Conservation (phyloP, 2,329 filamentous ascomycete genomes). For the Fusarium sp. region DNA sequence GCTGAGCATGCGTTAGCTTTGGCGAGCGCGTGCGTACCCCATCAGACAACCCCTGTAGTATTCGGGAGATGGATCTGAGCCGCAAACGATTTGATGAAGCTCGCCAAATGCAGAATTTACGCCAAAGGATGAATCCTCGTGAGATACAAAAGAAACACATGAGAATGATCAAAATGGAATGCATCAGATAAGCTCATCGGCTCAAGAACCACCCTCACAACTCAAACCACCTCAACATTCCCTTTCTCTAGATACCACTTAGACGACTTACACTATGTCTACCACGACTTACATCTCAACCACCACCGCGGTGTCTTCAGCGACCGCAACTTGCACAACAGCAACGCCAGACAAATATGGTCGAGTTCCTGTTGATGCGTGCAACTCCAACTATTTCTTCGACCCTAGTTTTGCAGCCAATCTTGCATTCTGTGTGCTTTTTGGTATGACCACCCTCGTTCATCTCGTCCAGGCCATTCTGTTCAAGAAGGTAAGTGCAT, state of each 20-base stretch:
- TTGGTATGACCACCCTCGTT: conserved; percentile 48
- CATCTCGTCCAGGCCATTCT: conserved; percentile 50
- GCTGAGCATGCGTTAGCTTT: conserved; percentile 36
- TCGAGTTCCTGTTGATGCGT: conserved; percentile 50
- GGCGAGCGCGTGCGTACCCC: conserved; percentile 33
- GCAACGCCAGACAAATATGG: conserved; percentile 53
- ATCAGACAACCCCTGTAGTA: conserved; percentile 8
- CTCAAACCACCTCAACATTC: not conserved
- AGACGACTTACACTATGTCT: conserved; percentile 42
- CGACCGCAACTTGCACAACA: conserved; percentile 52
- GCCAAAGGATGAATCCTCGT: not conserved
- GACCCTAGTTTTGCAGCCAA: conserved; percentile 54
- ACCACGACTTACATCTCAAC: conserved; percentile 29
- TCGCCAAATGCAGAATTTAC: conserved; percentile 6
- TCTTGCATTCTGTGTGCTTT: conserved; percentile 51
- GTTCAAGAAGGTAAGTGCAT: conserved; percentile 50
- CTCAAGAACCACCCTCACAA: not conserved
- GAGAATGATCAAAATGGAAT: not conserved
- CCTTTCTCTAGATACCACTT: not conserved
- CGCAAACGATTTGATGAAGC: conserved; percentile 12
- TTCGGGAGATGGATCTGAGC: conserved; percentile 16
- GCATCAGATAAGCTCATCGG: conserved; percentile 14
- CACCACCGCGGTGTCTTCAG: conserved; percentile 52
- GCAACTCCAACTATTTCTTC: conserved; percentile 53
- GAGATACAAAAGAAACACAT: conserved; percentile 31